phyloP scores from a whole-genome alignment of 352 stramenopile species.

The Phytophthora constricta region DNA sequence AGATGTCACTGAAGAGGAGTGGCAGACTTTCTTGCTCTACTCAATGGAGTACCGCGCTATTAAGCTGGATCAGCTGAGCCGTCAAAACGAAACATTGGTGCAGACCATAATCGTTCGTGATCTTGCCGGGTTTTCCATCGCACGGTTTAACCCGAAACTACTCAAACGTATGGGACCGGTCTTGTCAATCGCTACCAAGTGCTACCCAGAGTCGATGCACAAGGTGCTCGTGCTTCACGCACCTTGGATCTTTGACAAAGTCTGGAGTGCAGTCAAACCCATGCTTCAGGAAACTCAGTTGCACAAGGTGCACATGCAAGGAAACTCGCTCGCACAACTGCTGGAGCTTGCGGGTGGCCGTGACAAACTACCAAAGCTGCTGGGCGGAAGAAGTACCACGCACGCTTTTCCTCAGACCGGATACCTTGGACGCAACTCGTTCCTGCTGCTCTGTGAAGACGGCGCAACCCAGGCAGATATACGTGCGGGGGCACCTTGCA shows the following conservation, averaged over 20 bases:
- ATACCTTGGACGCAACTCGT: conserved; percentile 66
- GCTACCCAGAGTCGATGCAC: conserved; percentile 70
- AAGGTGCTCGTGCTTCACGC: conserved; percentile 66
- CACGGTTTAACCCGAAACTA: conserved; percentile 61
- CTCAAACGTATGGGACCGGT: conserved; percentile 52
- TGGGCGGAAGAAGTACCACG: conserved; percentile 60
- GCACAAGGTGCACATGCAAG: conserved; percentile 68
- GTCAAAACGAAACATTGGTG: conserved; percentile 59
- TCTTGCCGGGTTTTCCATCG: conserved; percentile 69
- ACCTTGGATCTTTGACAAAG: conserved; percentile 79
- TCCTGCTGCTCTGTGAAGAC: conserved; percentile 72
- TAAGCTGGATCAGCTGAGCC: conserved; percentile 70
- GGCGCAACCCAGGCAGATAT: conserved; percentile 74
- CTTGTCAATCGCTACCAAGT: conserved; percentile 58
- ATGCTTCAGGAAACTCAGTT: conserved; percentile 74
- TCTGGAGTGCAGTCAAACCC: conserved; percentile 60
- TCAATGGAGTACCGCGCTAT: conserved; percentile 78
- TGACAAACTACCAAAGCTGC: conserved; percentile 59
- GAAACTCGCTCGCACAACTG: conserved; percentile 52
- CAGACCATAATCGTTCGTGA: conserved; percentile 71
- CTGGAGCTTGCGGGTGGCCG: conserved; percentile 53
- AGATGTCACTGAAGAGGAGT: conserved; percentile 73
- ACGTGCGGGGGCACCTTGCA: conserved; percentile 64
- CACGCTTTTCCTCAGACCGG: conserved; percentile 71
- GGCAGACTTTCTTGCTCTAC: conserved; percentile 72